Base-by-base conservation (phyloP, 352 stramenopile genomes). In the Pythium coloratum region DNA sequence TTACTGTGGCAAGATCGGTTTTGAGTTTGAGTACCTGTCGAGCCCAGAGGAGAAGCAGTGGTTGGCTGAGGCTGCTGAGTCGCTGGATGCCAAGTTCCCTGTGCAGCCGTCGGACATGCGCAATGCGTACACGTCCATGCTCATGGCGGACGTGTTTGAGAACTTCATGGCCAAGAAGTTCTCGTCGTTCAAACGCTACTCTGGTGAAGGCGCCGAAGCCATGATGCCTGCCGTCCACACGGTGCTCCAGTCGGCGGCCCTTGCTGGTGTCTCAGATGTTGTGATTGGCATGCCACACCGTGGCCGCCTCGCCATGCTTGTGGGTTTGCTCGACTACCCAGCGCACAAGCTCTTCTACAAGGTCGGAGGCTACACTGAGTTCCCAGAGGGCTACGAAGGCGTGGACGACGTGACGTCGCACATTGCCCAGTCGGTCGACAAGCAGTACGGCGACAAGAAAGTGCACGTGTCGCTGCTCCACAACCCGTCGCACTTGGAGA, bases 211-310 rank as follows among this genome's bases (percentile, higher is more conserved):
- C 40, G 82, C 85, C 3, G 89, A 96, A 34, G 78, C 84, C 36
- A 92, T 96, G 82, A 70, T 95, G 32, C 81, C 88, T 0, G 84
- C 81, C 0, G 78, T 95, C 1, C 79, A 92, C 66, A 86, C 84
- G 1, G 76, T 96, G 9, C 59, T 96, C 10, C 75, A 91, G 36
- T 68, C 78, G 0, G 88, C 82, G 20, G 75, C 80, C 10, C 66
- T 60, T 1, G 64, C 73, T 4, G 80, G 78, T 13, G 60, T 91
- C 28, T 81, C 81, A 28, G 82, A 95, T 42, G 86, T 96, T 6
- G 83, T 95, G 34, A 93, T 96, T 32, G 89, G 89, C 30, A 96
- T 96, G 89, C 85, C 88, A 30, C 88, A 96, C 54, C 86, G 89
- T 49, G 89, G 89, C 44, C 84, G 89, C 13, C 76, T 96, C 38